Conservation (phyloP, 768 basidiomycete species). For the Rossbeevera mucosa region DNA sequence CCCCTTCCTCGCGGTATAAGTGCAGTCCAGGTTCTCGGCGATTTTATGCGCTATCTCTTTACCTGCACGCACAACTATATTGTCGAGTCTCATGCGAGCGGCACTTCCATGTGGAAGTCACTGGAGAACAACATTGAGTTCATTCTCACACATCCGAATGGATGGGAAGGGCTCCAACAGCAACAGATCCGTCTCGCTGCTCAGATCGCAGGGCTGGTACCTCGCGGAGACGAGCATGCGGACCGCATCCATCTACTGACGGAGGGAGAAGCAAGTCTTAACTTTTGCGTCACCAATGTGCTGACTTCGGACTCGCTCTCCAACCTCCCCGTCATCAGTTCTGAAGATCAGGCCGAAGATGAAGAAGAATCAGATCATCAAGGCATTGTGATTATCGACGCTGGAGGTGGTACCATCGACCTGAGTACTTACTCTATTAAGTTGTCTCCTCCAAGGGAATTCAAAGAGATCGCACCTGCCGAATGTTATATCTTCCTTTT, state of each 20-base stretch:
- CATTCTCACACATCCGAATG: constrained; percentile 30
- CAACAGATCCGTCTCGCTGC: constrained; percentile 27
- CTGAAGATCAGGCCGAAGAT: constrained; percentile 2
- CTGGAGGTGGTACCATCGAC: constrained; percentile 40
- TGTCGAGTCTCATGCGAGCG: constrained; percentile 26
- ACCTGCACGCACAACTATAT: constrained; percentile 21
- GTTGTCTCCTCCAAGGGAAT: constrained; percentile 14
- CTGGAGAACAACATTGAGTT: constrained; percentile 19
- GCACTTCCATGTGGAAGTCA: constrained; percentile 20
- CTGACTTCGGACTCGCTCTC: constrained; percentile 31
- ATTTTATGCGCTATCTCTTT: constrained; percentile 30
- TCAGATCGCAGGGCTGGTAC: constrained; percentile 24
- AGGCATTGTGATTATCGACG: constrained; percentile 41
- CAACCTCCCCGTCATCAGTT: background rate
- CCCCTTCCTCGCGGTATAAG: constrained; percentile 22
- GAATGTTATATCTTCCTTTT: constrained; percentile 20
- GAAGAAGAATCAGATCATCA: constrained; percentile 22
- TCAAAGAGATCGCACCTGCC: constrained; percentile 34
- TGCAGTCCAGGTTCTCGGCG: constrained; percentile 19
- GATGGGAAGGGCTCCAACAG: constrained; percentile 31
- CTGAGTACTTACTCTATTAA: constrained; percentile 34
- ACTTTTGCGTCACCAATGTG: constrained; percentile 40
- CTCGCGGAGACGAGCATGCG: constrained; percentile 5
- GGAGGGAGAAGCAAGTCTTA: constrained; percentile 26
- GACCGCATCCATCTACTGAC: constrained; percentile 24